phyloP scores from a whole-genome alignment of 2,329 filamentous ascomycete species.

The Phyllosticta capitalensis region DNA sequence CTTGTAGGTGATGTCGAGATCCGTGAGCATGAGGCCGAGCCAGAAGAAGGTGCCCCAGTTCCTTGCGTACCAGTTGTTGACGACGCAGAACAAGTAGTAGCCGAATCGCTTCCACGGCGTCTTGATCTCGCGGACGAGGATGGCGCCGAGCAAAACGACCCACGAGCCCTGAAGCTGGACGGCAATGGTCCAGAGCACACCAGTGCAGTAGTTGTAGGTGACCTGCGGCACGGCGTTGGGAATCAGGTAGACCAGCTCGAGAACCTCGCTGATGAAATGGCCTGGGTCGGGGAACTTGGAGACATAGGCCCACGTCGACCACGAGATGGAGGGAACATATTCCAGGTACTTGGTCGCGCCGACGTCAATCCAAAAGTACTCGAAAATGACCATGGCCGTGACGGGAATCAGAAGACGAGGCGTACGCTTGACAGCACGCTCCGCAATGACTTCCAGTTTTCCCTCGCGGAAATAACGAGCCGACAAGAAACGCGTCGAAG shows the following conservation, averaged over 20 bases:
- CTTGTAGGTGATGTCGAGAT: slow-evolving; percentile 39
- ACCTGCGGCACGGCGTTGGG: slow-evolving; percentile 40
- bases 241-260: slow-evolving; percentile 38
- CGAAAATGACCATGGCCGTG: slow-evolving; percentile 32
- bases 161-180: slow-evolving; percentile 41
- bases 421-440: slow-evolving; percentile 35
- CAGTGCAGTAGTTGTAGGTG: slow-evolving; percentile 40
- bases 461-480: slow-evolving; percentile 34
- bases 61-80: slow-evolving; percentile 39
- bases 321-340: slow-evolving; percentile 38
- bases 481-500: slow-evolving; percentile 38
- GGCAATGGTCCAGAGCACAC: slow-evolving; percentile 42
- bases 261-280: slow-evolving; percentile 34
- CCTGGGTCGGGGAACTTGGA: slow-evolving; percentile 32
- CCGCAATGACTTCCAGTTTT: slow-evolving; percentile 33
- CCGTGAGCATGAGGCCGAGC: slow-evolving; percentile 36
- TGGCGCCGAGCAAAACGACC: slow-evolving; percentile 33
- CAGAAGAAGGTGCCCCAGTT: slow-evolving; percentile 40
- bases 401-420: slow-evolving; percentile 40
- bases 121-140: slow-evolving; percentile 38
- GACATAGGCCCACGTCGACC: slow-evolving; percentile 41
- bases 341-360: slow-evolving; percentile 35
- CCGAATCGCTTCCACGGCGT: slow-evolving; percentile 38
- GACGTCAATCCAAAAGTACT: slow-evolving; percentile 39
- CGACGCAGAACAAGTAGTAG: slow-evolving; percentile 35